phyloP scores from a whole-genome alignment of 2,329 filamentous ascomycete species.

The Xylariaceae sp. region DNA sequence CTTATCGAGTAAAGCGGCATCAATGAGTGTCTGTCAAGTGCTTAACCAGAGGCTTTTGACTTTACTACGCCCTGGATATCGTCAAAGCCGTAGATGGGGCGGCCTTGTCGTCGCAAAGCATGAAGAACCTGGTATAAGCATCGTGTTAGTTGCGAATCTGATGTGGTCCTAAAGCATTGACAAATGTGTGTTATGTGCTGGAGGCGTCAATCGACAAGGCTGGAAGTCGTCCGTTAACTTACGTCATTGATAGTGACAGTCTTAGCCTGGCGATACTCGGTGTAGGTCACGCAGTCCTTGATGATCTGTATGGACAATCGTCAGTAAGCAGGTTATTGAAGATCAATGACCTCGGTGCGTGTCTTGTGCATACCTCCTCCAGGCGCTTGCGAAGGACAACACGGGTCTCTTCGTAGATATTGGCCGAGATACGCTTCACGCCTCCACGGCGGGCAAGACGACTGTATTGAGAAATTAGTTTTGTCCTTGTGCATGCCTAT shows the following conservation, averaged over 20 bases:
- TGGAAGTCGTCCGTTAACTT: conserved; percentile 24
- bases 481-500: neutral
- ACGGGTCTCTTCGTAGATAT: conserved; percentile 63
- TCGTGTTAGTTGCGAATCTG: conserved; percentile 2
- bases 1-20: too few relatives aligned
- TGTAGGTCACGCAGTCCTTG: conserved; percentile 45
- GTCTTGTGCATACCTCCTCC: conserved; percentile 37
- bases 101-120: conserved; percentile 45
- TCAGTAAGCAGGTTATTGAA: neutral
- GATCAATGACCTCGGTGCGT: neutral
- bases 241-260: conserved; percentile 64
- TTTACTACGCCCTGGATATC: conserved; percentile 22
- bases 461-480: conserved; percentile 36
- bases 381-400: conserved; percentile 50
- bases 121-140: conserved; percentile 50
- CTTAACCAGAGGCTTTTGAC: neutral
- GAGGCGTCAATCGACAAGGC: neutral
- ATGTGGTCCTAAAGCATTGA: neutral
- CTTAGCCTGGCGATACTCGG: conserved; percentile 55
- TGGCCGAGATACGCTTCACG: conserved; percentile 67
- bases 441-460: conserved; percentile 73
- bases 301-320: conserved; percentile 45
- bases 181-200: neutral
- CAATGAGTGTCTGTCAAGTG: too few relatives aligned
- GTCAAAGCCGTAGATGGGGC: conserved; percentile 59